Evolutionary conservation across 768 basidiomycete species (phyloP).

Genomic region (Pleurotus eryngii): DNA sequence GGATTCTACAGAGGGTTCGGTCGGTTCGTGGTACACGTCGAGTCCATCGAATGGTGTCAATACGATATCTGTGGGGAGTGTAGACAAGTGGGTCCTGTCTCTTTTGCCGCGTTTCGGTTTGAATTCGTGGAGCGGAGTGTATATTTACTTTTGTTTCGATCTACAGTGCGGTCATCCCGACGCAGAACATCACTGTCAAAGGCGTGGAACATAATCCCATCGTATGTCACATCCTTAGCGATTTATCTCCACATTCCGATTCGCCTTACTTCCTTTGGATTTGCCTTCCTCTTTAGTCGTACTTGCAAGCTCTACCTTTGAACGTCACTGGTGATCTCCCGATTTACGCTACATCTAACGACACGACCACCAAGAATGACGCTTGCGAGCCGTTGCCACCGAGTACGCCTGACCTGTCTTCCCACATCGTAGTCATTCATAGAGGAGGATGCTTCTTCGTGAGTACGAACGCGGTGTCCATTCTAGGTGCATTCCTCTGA

Average conservation of each 20-base stretch:
- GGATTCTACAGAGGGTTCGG: conserved; percentile 21
- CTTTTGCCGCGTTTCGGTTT: not conserved
- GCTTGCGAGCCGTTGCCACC: conserved; percentile 57
- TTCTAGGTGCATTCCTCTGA: no score
- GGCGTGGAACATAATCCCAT: conserved; percentile 47
- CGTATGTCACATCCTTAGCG: conserved; percentile 10
- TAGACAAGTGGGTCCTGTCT: conserved; percentile 22
- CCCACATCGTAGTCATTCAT: conserved; percentile 52
- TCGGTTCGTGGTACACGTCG: conserved; percentile 44
- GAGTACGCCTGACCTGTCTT: conserved; percentile 49
- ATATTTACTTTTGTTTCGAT: not conserved
- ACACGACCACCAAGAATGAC: conserved; percentile 49
- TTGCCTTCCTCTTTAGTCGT: conserved; percentile 23
- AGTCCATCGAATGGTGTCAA: conserved; percentile 34
- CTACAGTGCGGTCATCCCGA: conserved; percentile 47
- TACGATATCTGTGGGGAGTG: conserved; percentile 35
- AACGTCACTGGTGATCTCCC: conserved; percentile 42
- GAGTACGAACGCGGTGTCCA: conserved; percentile 12
- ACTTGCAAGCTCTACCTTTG: conserved; percentile 50
- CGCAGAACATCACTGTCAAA: conserved; percentile 52
- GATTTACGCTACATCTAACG: conserved; percentile 56
- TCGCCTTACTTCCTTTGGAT: not conserved
- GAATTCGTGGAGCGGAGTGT: not conserved
- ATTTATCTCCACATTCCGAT: not conserved
- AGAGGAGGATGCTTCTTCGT: conserved; percentile 59